Percentiles rank a stretch among this genome's conserved stretches.
Conservation (phyloP, 257 asterid species). For the Verbena officinalis region DNA sequence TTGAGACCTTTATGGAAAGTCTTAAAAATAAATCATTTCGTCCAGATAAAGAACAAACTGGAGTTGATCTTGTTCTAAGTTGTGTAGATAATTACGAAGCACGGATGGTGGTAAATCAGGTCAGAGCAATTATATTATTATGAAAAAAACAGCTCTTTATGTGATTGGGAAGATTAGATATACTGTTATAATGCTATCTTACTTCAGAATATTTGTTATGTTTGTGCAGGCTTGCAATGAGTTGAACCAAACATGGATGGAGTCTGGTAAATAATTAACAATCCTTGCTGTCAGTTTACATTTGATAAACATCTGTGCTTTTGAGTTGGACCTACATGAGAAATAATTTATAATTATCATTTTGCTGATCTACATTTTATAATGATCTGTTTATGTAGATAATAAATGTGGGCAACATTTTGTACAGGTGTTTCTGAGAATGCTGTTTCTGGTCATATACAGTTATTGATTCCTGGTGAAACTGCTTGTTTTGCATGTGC, state of each 20-base stretch:
- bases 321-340: conserved; percentile 16
- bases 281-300: conserved; percentile 19
- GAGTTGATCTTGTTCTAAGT: conserved; percentile 93
- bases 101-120: conserved; percentile 99
- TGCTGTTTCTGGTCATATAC: conserved; percentile 99
- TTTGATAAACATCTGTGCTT: background rate
- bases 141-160: background rate
- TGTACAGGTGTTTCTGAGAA: conserved; percentile 91
- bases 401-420: conserved; percentile 36
- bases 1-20: conserved; percentile 89
- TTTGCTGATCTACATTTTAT: conserved; percentile 20
- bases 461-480: conserved; percentile 93
- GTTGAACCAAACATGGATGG: conserved; percentile 96
- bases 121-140: conserved; percentile 34
- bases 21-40: conserved; percentile 70
- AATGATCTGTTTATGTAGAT: too few species aligned
- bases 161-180: conserved; percentile 9
- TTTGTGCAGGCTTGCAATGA: conserved; percentile 93
- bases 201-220: conserved; percentile 15
- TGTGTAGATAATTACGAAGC: conserved; percentile 99
- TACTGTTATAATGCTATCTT: conserved; percentile 3
- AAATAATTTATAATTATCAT: conserved; percentile 7
- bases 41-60: conserved; percentile 72
- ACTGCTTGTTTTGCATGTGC: conserved; percentile 99
- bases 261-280: conserved; percentile 64